These are phyloP conservation scores for Harringtonia aguacate DNA, from an alignment of 2,329 filamentous ascomycete genomes.

Conservation along the genomic window DNA sequence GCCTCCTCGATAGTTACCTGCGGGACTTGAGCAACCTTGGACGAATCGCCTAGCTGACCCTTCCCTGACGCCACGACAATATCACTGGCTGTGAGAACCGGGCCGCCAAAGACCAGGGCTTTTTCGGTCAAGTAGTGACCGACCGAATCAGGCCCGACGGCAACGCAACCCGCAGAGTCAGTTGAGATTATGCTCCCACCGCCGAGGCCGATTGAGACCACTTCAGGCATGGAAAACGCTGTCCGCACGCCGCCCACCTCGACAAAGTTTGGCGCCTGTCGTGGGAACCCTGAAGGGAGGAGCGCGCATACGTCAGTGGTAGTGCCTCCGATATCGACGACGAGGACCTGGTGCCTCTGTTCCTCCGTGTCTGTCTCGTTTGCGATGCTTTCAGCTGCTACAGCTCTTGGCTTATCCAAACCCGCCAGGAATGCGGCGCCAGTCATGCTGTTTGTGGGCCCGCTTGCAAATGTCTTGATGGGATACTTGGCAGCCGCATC, in stretches of 20 bases:
- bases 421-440: slow-evolving; percentile 49
- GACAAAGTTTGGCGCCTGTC: slow-evolving; percentile 50
- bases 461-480: slow-evolving; percentile 50
- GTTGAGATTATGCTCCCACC: slow-evolving; percentile 29
- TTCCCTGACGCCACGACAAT: slow-evolving; percentile 21
- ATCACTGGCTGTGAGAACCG: slow-evolving; percentile 48
- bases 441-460: slow-evolving; percentile 52
- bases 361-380: background rate
- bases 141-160: slow-evolving; percentile 16
- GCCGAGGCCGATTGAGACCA: slow-evolving; percentile 48
- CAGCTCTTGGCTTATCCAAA: slow-evolving; percentile 19
- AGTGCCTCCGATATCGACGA: slow-evolving; percentile 57
- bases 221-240: slow-evolving; percentile 46
- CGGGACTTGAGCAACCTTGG: slow-evolving; percentile 19
- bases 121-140: slow-evolving; percentile 36
- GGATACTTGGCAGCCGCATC: slow-evolving; percentile 43
- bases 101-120: slow-evolving; percentile 45
- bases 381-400: slow-evolving; percentile 10
- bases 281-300: slow-evolving; percentile 50
- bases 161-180: slow-evolving; percentile 27
- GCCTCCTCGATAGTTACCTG: slow-evolving; percentile 19
- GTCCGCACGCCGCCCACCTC: slow-evolving; percentile 51
- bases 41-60: slow-evolving; percentile 16
- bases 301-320: slow-evolving; percentile 54
- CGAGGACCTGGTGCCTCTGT: slow-evolving; percentile 25